Conservation (phyloP, 495 filamentous ascomycete species). For the Lichenothelia convexa region DNA sequence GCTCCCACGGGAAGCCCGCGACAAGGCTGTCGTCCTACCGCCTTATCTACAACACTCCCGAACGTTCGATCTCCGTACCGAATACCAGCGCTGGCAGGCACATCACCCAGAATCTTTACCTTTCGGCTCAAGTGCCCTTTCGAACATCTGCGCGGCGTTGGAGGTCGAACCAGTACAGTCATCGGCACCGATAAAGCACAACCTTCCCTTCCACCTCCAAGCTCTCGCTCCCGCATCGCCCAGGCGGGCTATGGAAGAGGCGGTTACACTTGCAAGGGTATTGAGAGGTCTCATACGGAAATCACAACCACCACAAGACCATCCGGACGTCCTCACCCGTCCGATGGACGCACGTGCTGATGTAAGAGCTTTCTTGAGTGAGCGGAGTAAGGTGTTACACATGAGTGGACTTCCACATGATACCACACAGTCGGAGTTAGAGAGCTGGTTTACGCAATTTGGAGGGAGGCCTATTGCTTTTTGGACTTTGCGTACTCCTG, state of each 20-base stretch:
- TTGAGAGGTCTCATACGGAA: slow-evolving; percentile 83
- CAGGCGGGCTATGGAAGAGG: slow-evolving; percentile 91
- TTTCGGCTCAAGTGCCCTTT: slow-evolving; percentile 82
- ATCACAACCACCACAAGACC: slow-evolving; percentile 82
- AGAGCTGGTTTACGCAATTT: slow-evolving; percentile 99
- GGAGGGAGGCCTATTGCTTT: slow-evolving; percentile 97
- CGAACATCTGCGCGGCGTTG: slow-evolving; percentile 93
- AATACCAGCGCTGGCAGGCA: slow-evolving; percentile 96
- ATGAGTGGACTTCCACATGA: slow-evolving; percentile 94
- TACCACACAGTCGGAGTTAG: slow-evolving; percentile 92
- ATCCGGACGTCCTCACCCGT: slow-evolving; percentile 79
- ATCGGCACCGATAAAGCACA: slow-evolving; percentile 95
- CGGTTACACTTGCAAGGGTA: slow-evolving; percentile 81
- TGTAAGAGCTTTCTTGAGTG: slow-evolving; percentile 85
- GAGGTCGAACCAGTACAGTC: slow-evolving; percentile 94
- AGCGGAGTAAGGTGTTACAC: slow-evolving; percentile 93
- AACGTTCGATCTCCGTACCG: slow-evolving; percentile 87
- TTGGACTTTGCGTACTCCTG: slow-evolving; percentile 92
- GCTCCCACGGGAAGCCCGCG: slow-evolving; percentile 87
- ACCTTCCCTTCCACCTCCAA: slow-evolving; percentile 93
- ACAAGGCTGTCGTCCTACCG: slow-evolving; percentile 94
- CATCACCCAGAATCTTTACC: slow-evolving; percentile 95
- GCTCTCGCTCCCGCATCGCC: slow-evolving; percentile 93
- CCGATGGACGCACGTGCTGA: slow-evolving; percentile 95
- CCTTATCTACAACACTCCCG: slow-evolving; percentile 93